These are phyloP conservation scores for Globisporangium acanthophoron DNA, from an alignment of 352 stramenopile species.

Conservation along the genomic window DNA sequence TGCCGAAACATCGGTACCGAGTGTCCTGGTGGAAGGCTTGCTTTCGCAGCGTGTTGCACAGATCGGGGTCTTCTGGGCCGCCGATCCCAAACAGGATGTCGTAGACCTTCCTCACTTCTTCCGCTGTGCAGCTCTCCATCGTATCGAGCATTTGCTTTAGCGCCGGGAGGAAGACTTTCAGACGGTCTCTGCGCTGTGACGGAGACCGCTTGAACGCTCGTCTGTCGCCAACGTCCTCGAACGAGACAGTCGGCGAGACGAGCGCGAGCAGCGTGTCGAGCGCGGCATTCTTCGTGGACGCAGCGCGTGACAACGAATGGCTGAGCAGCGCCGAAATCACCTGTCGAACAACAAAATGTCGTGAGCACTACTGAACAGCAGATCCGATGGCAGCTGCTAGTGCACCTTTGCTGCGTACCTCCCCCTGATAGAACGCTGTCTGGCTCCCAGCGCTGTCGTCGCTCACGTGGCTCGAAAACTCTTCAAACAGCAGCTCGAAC, in stretches of 20 bases:
- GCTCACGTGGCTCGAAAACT: conserved; percentile 22
- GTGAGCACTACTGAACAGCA: background rate
- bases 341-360: conserved; percentile 5
- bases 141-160: conserved; percentile 56
- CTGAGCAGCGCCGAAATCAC: conserved; percentile 32
- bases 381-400: background rate
- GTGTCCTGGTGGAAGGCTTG: conserved; percentile 50
- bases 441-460: conserved; percentile 16
- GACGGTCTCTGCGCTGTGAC: conserved; percentile 18
- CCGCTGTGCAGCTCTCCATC: conserved; percentile 30
- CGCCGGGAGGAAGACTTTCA: conserved; percentile 29
- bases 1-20: conserved; percentile 40
- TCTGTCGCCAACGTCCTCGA: conserved; percentile 2
- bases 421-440: conserved; percentile 38
- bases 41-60: conserved; percentile 49
- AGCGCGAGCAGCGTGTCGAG: conserved; percentile 32
- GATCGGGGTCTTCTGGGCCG: conserved; percentile 37
- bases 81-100: conserved; percentile 45
- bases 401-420: conserved; percentile 21
- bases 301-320: conserved; percentile 24
- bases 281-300: conserved; percentile 22
- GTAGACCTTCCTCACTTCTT: conserved; percentile 46
- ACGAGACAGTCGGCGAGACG: conserved; percentile 22
- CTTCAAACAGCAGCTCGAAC: conserved; percentile 44
- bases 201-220: conserved; percentile 3